Conservation (phyloP, 257 asterid genomes). For the Solanum tarijense region DNA sequence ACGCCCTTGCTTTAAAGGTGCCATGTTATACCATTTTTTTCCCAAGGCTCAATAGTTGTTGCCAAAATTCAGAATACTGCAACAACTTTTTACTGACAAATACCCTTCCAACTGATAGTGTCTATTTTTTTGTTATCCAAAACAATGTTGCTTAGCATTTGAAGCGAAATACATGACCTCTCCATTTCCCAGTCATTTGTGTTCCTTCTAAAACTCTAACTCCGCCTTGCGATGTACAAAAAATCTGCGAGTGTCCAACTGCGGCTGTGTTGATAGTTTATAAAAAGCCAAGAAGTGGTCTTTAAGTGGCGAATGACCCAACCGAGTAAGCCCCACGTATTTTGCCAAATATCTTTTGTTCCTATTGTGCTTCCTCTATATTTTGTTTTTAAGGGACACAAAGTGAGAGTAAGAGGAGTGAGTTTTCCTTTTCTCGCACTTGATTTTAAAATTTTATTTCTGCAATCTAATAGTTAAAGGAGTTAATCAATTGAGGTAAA, state of each 20-base stretch:
- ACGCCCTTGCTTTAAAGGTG: background rate
- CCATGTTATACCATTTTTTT: background rate
- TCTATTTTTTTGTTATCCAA: background rate
- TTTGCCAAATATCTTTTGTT: background rate
- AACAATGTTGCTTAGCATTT: background rate
- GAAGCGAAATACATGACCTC: background rate
- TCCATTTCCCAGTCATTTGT: background rate
- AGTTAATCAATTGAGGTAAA: background rate
- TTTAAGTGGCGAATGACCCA: background rate
- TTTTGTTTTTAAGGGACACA: constrained; percentile 7
- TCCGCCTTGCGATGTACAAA: background rate
- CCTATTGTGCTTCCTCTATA: background rate
- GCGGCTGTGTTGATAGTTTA: background rate
- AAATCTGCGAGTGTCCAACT: background rate
- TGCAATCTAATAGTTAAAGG: background rate
- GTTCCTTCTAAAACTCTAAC: background rate
- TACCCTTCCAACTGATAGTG: background rate
- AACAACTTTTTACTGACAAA: background rate
- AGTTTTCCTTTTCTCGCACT: background rate
- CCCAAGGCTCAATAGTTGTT: background rate
- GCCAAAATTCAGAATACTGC: background rate
- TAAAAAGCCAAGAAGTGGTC: background rate
- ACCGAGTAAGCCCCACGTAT: background rate
- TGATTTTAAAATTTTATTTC: background rate
- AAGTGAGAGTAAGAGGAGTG: background rate